phyloP scores from a whole-genome alignment of 2,329 filamentous ascomycete genomes.

The Aspergillus sojae region DNA sequence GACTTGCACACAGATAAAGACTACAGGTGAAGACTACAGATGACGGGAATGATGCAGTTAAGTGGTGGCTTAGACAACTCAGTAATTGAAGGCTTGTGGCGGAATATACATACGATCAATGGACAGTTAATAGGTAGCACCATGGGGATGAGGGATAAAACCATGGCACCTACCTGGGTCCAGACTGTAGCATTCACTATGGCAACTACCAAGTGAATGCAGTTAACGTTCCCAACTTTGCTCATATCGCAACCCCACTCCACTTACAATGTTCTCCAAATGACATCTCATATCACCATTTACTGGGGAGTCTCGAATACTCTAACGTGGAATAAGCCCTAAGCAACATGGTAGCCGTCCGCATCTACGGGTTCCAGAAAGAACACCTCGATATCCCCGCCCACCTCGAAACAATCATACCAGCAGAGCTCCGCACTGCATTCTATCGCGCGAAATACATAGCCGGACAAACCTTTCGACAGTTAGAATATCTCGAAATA shows the following conservation, averaged over 20 bases:
- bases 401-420: slow-evolving; percentile 15
- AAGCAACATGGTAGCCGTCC: neutral
- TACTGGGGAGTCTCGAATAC: neutral
- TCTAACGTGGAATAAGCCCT: neutral
- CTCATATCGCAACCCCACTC: neutral
- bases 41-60: neutral
- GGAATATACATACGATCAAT: neutral
- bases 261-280: neutral
- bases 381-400: slow-evolving; percentile 18
- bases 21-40: neutral
- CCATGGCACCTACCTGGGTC: neutral
- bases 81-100: neutral
- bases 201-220: neutral
- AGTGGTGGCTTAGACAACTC: neutral
- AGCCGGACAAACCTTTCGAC: slow-evolving; percentile 18
- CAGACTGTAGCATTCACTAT: neutral
- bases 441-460: slow-evolving; percentile 18
- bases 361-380: slow-evolving; percentile 12
- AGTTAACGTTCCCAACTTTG: neutral
- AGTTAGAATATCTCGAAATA: slow-evolving; percentile 21
- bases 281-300: neutral
- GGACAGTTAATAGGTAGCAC: neutral
- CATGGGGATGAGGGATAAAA: neutral
- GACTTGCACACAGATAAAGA: neutral
- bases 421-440: slow-evolving; percentile 8